Conservation (phyloP, 768 basidiomycete genomes). For the Megacollybia marginata region DNA sequence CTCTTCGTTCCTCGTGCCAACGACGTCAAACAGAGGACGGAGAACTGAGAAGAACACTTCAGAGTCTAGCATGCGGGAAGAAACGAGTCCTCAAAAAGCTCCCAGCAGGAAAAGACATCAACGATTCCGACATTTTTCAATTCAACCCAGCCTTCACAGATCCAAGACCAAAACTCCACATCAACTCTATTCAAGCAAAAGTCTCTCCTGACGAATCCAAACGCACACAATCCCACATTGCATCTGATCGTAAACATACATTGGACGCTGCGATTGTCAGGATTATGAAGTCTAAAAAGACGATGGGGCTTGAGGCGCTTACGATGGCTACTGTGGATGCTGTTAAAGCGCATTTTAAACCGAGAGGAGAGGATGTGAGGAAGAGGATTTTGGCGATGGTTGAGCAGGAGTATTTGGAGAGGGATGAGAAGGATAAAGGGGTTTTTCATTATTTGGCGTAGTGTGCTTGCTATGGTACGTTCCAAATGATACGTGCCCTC, state of each 20-base stretch:
- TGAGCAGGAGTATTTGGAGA: conserved; percentile 78
- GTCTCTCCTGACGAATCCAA: conserved; percentile 88
- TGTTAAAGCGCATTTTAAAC: conserved; percentile 82
- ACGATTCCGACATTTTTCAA: conserved; percentile 66
- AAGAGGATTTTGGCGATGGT: conserved; percentile 74
- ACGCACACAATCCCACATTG: conserved; percentile 76
- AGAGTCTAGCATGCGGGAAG: conserved; percentile 88
- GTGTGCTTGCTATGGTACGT: conserved; percentile 2
- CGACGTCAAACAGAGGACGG: conserved; percentile 61
- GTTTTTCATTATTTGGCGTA: conserved; percentile 74
- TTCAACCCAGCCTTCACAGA: conserved; percentile 85
- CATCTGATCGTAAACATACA: conserved; percentile 77
- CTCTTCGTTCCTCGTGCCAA: no score
- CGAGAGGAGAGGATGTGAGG: conserved; percentile 82
- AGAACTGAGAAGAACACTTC: conserved; percentile 78
- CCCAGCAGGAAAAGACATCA: conserved; percentile 72
- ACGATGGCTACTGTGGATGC: conserved; percentile 80
- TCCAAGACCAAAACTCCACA: conserved; percentile 71
- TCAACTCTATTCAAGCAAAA: conserved; percentile 94
- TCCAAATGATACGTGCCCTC: no score
- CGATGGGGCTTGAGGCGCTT: conserved; percentile 70
- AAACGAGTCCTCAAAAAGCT: conserved; percentile 81
- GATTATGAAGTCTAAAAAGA: conserved; percentile 91
- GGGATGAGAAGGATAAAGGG: conserved; percentile 64
- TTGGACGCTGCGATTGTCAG: conserved; percentile 95